Base-by-base conservation (phyloP, 2,329 filamentous ascomycete genomes). In the Aspergillus terreus region DNA sequence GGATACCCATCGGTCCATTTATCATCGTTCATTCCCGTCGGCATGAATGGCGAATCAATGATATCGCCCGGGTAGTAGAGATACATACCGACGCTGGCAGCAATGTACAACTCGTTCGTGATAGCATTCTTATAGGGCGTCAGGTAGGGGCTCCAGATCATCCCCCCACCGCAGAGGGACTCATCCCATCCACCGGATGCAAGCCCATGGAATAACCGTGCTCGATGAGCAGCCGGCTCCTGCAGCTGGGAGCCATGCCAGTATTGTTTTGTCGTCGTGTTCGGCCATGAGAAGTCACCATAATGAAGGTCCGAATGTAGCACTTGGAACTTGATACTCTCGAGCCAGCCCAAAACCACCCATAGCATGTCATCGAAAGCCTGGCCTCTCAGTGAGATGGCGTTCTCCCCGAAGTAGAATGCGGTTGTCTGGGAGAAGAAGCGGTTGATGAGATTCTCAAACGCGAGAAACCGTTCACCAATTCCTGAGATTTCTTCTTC, bases 311-410 rank as follows among this genome's bases (percentile, higher is more conserved):
- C 71, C 2, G 82, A 83, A 65, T 95, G 90, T n/a, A 80, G 73
- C 30, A 83, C 75, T 47, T 92, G 82, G 64, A 95, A 91, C 58
- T 87, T 85, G 56, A 91, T 81, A 45, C 82, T 83, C 66, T 96
- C 90, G 47, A 96, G 75, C 92, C 92, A 96, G 56, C 87, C 90
- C 35, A 97, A 78, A 2, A 95, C 90, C 1, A 96, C 90, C 92
- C 92, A 97, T 2, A 96, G 81, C 75, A 96, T 95, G 68, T 97
- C 92, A 65, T 96, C 92, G 67, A 86, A 95, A 0, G 92, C 92
- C 76, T 94, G 78, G 51, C 84, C 82, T 42, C 89, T 81, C 46
- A 96, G 80, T 25, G 81, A 78, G 57, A 91, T 84, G 4, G 85
- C 81, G 68, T 96, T 84, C 67, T 97, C 90, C 17, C 89, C 90